Evolutionary conservation across 2,329 filamentous ascomycete species (phyloP).

Genomic region (Penicillium fuscoglaucum): DNA sequence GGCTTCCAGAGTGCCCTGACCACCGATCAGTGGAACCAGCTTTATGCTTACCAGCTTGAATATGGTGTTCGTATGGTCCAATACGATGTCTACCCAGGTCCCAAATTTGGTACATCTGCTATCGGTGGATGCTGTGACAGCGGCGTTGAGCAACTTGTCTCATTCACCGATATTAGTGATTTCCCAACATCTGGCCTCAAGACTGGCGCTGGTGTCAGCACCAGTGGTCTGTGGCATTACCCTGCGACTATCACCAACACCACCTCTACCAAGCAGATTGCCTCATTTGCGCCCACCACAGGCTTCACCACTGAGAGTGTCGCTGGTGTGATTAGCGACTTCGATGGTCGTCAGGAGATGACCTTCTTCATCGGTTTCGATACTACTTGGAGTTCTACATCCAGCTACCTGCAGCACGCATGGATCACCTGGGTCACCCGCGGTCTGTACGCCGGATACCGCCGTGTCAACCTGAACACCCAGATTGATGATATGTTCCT

Average conservation of each 20-base stretch:
- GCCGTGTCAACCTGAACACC: slow-evolving; percentile 56
- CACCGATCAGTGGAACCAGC: slow-evolving; percentile 54
- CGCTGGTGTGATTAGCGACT: slow-evolving; percentile 62
- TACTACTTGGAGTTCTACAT: slow-evolving; percentile 54
- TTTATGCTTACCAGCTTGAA: slow-evolving; percentile 59
- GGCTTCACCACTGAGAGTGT: slow-evolving; percentile 43
- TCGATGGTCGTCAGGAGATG: slow-evolving; percentile 60
- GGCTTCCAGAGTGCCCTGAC: slow-evolving; percentile 57
- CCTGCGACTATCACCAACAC: slow-evolving; percentile 57
- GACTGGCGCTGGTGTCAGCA: slow-evolving; percentile 51
- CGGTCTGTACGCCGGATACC: slow-evolving; percentile 57
- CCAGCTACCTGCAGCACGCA: slow-evolving; percentile 61
- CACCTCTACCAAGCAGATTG: slow-evolving; percentile 56
- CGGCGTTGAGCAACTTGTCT: slow-evolving; percentile 54
- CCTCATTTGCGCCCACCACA: slow-evolving; percentile 52
- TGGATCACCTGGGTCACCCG: slow-evolving; percentile 64
- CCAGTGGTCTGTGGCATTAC: slow-evolving; percentile 59
- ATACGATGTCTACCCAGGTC: slow-evolving; percentile 57
- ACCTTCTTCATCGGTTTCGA: slow-evolving; percentile 60
- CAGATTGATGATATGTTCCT: slow-evolving; percentile 66
- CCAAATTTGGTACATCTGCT: slow-evolving; percentile 49
- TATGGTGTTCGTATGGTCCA: slow-evolving; percentile 64
- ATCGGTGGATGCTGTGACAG: slow-evolving; percentile 50
- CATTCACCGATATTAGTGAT: slow-evolving; percentile 54
- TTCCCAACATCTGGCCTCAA: slow-evolving; percentile 59